Conservation (phyloP, 805 yeast species). For the Priceomyces carsonii region DNA sequence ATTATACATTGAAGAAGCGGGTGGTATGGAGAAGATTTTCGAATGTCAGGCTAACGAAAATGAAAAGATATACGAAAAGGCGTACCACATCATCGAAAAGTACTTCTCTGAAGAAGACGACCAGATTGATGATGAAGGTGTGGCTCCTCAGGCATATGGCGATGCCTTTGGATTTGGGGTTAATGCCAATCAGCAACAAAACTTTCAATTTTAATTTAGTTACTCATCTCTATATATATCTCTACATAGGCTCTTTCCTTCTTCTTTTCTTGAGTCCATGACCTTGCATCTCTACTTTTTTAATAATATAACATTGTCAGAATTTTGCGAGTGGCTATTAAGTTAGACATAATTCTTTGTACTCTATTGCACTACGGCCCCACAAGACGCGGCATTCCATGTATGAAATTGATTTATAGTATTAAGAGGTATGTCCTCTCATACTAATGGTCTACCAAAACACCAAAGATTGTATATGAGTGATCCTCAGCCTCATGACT, state of each 20-base stretch:
- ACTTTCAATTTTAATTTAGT: constrained; percentile 45
- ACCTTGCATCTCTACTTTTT: constrained; percentile 7
- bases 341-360: too few relatives aligned
- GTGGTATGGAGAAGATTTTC: constrained; percentile 95
- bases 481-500: too few relatives aligned
- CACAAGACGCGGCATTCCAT: too few relatives aligned
- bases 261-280: constrained; percentile 4
- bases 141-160: constrained; percentile 76
- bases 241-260: constrained; percentile 5
- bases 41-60: constrained; percentile 90
- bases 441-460: too few relatives aligned
- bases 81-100: constrained; percentile 85
- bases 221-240: constrained; percentile 5
- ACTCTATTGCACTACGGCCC: too few relatives aligned
- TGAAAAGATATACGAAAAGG: constrained; percentile 89
- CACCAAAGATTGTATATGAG: too few relatives aligned
- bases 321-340: too few relatives aligned
- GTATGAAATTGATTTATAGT: too few relatives aligned
- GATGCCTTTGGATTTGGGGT: constrained; percentile 89
- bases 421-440: too few relatives aligned
- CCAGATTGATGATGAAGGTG: constrained; percentile 61
- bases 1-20: constrained; percentile 92
- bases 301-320: neutral
- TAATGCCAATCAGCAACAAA: constrained; percentile 55
- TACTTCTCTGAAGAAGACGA: constrained; percentile 85